A percentile compares a stretch with the other conserved stretches of the same genome.
These are phyloP conservation scores for Aurantiochytrium sp. DNA, from an alignment of 108 stramenopile species.

Conservation along the genomic window DNA sequence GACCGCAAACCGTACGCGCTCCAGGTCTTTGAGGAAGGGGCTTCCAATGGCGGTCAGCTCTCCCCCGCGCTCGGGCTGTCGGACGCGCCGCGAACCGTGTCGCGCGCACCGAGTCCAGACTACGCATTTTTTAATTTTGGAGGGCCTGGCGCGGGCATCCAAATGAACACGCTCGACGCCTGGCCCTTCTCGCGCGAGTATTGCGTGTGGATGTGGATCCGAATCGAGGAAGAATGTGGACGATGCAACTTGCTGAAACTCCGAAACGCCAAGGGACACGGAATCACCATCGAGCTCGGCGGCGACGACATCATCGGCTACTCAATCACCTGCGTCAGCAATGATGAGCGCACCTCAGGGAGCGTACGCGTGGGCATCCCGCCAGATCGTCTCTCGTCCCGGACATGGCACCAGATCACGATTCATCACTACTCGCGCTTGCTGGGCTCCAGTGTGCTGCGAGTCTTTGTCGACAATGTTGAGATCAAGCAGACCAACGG, in stretches of 20 bases:
- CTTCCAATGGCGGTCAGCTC: neutral
- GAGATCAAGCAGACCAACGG: conserved; percentile 1
- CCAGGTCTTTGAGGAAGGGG: neutral
- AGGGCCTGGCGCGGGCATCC: neutral
- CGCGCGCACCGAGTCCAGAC: neutral
- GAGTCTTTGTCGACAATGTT: neutral
- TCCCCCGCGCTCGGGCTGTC: neutral
- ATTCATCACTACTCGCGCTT: neutral
- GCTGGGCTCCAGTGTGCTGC: neutral
- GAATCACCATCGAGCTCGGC: neutral
- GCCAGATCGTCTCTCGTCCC: neutral
- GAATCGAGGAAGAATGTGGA: neutral
- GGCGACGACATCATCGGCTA: conserved; percentile 10
- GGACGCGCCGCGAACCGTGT: neutral
- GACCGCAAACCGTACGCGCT: neutral
- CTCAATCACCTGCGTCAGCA: neutral
- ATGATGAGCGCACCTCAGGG: neutral
- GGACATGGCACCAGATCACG: neutral
- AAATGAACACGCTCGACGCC: neutral
- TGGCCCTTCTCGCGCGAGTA: conserved; percentile 6
- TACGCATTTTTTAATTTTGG: neutral
- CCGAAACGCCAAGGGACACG: neutral
- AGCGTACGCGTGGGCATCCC: neutral
- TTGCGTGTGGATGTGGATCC: neutral
- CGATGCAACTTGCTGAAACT: neutral